Evolutionary conservation across 2,329 filamentous ascomycete genomes (phyloP).

Genomic region (Colletotrichum sp.): DNA sequence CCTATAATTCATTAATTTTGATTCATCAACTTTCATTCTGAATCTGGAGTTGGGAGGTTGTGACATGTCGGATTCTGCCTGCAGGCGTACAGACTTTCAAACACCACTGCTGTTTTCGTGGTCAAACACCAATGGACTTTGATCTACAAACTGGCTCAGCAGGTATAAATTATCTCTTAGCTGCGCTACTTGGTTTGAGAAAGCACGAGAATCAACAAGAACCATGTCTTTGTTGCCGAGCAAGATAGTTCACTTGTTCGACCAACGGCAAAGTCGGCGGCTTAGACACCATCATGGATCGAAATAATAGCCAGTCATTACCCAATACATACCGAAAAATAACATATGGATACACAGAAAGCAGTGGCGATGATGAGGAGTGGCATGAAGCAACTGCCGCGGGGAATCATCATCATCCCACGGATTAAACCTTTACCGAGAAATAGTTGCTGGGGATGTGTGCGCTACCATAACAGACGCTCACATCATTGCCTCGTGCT

Average conservation of each 20-base stretch:
- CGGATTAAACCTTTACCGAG: no score
- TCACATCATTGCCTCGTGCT: no score
- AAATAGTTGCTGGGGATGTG: no score
- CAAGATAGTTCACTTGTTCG: no score
- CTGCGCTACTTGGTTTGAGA: accelerated
- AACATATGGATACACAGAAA: accelerated
- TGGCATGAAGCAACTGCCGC: accelerated
- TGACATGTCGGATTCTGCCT: accelerated
- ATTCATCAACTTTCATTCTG: not conserved
- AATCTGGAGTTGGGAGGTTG: not conserved
- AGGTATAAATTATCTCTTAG: not conserved
- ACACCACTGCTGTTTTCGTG: not conserved
- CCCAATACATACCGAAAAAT: not conserved
- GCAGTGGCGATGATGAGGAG: not conserved
- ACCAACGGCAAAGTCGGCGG: accelerated
- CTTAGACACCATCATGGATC: no score
- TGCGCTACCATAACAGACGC: no score
- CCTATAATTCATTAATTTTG: not conserved
- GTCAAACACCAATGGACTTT: accelerated
- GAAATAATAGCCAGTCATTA: not conserved
- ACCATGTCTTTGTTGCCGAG: no score
- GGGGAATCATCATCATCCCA: no score
- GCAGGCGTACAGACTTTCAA: accelerated
- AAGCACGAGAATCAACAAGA: no score
- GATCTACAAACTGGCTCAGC: accelerated